Evolutionary conservation across 768 basidiomycete species (phyloP).

Genomic region (Suillus paluster): DNA sequence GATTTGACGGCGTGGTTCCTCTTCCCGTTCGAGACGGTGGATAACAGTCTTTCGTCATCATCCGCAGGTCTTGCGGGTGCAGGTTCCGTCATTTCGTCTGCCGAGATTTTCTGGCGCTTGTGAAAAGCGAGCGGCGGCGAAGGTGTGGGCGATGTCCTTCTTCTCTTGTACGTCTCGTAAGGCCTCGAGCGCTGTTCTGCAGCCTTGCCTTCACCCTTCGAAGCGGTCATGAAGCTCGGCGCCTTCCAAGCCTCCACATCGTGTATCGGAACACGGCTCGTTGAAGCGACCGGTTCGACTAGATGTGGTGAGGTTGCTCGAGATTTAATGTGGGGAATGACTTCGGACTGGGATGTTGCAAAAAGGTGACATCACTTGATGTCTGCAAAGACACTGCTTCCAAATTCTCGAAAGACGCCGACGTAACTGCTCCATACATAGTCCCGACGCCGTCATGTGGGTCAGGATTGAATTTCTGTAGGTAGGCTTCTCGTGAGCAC

Average conservation of each 20-base stretch:
- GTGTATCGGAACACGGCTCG: conserved; percentile 18
- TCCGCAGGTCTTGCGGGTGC: neutral
- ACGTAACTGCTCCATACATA: too few species aligned
- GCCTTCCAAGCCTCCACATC: conserved; percentile 35
- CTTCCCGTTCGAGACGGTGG: neutral
- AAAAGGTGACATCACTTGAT: too few species aligned
- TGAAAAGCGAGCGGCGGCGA: conserved; percentile 12
- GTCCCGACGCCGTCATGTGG: too few species aligned
- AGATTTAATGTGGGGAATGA: neutral
- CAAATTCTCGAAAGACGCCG: too few species aligned
- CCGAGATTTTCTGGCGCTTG: conserved; percentile 20
- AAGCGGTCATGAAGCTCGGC: conserved; percentile 33
- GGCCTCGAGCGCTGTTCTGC: neutral
- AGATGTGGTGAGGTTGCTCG: neutral
- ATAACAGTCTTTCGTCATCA: neutral
- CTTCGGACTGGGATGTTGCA: neutral
- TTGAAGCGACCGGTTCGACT: conserved; percentile 1
- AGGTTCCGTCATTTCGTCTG: neutral
- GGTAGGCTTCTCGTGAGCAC: too few species aligned
- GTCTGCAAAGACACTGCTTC: too few species aligned
- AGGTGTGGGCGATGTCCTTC: conserved; percentile 11
- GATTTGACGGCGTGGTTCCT: too few species aligned
- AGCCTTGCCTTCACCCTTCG: conserved; percentile 14
- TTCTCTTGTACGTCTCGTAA: neutral
- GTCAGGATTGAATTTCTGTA: too few species aligned